Evolutionary conservation across 2,329 filamentous ascomycete genomes (phyloP), one percentile per base, ranked within the genome.

Genomic region (Polytolypa hystricis): DNA sequence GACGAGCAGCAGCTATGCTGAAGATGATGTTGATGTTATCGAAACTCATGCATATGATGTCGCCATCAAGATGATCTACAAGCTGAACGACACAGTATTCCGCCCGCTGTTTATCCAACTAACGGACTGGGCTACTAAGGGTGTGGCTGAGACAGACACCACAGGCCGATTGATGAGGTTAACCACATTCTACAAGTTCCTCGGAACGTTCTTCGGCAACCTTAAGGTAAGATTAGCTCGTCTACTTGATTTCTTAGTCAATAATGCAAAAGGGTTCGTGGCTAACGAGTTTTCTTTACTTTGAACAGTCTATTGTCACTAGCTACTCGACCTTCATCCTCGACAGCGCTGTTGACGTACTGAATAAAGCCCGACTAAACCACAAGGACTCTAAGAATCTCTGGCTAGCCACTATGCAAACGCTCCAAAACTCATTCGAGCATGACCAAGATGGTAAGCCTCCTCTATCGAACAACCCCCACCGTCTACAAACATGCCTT

Each of bases 31-130:
- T 20, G 62, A 72, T 1, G 57, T 66, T 28, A 66, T 85, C 9
- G 84, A 93, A 54, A 62, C 65, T 2, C 65, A 68, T 8, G 53
- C 84, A 46, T 81, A 84, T 53, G 73, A 80, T 7, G 76, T 81
- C 9, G 75, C 79, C 0, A 73, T 98, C 41, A 83, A 85, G 59
- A 91, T 95, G 78, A 82, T 94, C 37, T 85, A 93, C 67, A 96
- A 96, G 67, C 74, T 98, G 43, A 96, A 95, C 61, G 91, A 98
- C 55, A 79, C 82, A 1, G 77, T 82, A 0, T 98, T 98, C 75
- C 74, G 87, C 9, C 93, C 91, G 1, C 77, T 98, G 44, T 98
- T 96, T 65, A 72, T 78, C 11, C 76, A 81, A 45, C 66, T 95
- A n/a, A 70, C 93, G 30, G 84, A 93, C 39, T 95, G 87, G 82